Percentiles rank a stretch among this genome's conserved stretches.
Evolutionary conservation across 208 protist species (phyloP).

Genomic region (Novymonas esmeraldas): DNA sequence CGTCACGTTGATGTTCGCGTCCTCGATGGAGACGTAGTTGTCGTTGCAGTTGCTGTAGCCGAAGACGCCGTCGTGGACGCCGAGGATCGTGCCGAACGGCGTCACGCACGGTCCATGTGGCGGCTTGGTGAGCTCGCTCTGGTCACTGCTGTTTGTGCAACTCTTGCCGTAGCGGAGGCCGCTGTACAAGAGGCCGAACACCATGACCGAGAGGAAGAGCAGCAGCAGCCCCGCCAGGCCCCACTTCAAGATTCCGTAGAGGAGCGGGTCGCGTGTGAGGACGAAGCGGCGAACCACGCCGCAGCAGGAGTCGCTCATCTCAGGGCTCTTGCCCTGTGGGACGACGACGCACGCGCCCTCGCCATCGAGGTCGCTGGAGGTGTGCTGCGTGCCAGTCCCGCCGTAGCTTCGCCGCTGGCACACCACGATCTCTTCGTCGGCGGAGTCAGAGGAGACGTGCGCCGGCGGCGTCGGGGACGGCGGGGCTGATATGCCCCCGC

Average conservation of each 20-base stretch:
- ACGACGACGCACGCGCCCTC: constrained; percentile 1
- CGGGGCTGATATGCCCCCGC: background rate
- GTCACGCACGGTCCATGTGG: constrained; percentile 9
- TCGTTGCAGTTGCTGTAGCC: constrained; percentile 79
- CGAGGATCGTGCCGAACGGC: constrained; percentile 58
- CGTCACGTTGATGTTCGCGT: constrained; percentile 28
- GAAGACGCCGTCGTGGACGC: constrained; percentile 47
- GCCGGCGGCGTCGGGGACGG: background rate
- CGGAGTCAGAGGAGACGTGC: too few relatives aligned
- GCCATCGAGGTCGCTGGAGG: background rate
- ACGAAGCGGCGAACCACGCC: constrained; percentile 14
- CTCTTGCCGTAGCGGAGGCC: constrained; percentile 9
- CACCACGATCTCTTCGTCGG: background rate
- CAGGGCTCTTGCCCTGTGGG: background rate
- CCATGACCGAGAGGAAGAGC: constrained; percentile 24
- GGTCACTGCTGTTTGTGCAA: background rate
- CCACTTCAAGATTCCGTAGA: constrained; percentile 31
- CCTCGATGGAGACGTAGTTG: constrained; percentile 34
- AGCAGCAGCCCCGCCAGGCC: constrained; percentile 15
- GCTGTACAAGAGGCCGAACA: constrained; percentile 26
- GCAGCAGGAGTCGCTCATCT: background rate
- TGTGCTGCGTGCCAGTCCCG: background rate
- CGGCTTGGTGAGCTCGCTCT: background rate
- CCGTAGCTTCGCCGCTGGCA: background rate
- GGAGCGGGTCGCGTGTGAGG: constrained; percentile 25